phyloP scores from a whole-genome alignment of 2,329 filamentous ascomycete species.

The Fusarium staphyleae region DNA sequence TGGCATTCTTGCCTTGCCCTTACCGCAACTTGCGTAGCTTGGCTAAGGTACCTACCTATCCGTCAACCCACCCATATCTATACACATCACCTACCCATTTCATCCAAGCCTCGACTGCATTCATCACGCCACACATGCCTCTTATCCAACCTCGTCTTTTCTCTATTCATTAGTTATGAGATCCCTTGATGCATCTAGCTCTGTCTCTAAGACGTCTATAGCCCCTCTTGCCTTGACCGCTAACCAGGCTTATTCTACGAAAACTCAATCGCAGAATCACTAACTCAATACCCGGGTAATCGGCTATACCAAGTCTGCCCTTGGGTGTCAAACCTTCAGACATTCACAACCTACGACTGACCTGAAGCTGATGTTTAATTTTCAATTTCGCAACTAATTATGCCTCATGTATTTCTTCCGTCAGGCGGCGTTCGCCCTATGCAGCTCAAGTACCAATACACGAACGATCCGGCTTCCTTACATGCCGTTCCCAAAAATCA shows the following conservation, averaged over 20 bases:
- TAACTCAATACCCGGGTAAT: not conserved
- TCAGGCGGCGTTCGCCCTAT: constrained; percentile 13
- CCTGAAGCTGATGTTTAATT: not conserved
- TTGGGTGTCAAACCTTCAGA: too few relatives aligned
- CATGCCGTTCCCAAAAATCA: constrained; percentile 3
- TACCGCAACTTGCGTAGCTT: constrained; percentile 7
- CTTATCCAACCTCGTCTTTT: not conserved
- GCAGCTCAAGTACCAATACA: constrained; percentile 28
- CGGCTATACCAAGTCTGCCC: too few relatives aligned
- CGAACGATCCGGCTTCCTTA: constrained; percentile 13
- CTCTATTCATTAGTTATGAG: not conserved
- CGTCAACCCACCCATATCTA: not conserved
- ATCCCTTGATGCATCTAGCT: not conserved
- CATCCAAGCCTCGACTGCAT: constrained; percentile 5
- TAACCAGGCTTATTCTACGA: not conserved
- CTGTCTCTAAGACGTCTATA: not conserved
- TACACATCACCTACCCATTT: not conserved
- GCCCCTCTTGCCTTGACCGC: constrained; percentile 3
- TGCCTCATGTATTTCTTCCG: constrained; percentile 20
- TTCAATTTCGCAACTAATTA: constrained; percentile 9
- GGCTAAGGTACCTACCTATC: not conserved
- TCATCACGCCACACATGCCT: constrained; percentile 17
- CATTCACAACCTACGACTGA: not conserved
- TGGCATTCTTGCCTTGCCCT: not conserved
- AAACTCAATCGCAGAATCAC: not conserved